These are phyloP conservation scores for Aspergillus aculeatinus DNA, from an alignment of 2,329 filamentous ascomycete species.

Conservation along the genomic window DNA sequence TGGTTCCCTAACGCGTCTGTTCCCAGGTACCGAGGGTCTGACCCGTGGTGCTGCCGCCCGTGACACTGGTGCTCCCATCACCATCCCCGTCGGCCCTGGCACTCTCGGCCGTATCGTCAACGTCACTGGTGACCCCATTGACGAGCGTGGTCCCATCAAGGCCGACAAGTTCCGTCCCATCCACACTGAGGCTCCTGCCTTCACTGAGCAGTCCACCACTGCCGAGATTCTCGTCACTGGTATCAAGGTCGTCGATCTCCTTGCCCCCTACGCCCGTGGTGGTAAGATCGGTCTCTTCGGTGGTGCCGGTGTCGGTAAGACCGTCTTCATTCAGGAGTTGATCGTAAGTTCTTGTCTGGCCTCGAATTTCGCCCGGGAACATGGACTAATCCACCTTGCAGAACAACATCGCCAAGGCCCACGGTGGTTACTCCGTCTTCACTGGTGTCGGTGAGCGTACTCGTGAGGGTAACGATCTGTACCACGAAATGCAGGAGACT, in stretches of 20 bases:
- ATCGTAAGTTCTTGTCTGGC: constrained; percentile 62
- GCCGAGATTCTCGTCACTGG: constrained; percentile 97
- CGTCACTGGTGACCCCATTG: constrained; percentile 99
- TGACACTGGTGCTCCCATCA: constrained; percentile 94
- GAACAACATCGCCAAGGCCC: constrained; percentile 99
- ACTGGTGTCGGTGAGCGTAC: constrained; percentile 99
- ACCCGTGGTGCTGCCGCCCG: constrained; percentile 81
- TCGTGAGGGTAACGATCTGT: constrained; percentile 99
- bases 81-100: constrained; percentile 87
- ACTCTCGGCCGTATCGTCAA: constrained; percentile 99
- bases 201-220: constrained; percentile 92
- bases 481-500: constrained; percentile 99
- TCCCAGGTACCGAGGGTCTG: constrained; percentile 94
- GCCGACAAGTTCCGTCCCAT: constrained; percentile 82
- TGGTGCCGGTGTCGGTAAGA: constrained; percentile 99
- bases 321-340: constrained; percentile 99
- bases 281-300: constrained; percentile 99
- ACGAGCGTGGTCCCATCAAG: constrained; percentile 99
- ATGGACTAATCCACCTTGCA: constrained; percentile 29
- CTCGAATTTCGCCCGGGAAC: neutral
- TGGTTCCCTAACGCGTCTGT: constrained; percentile 19
- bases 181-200: constrained; percentile 88
- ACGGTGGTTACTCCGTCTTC: constrained; percentile 99
- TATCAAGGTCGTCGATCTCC: constrained; percentile 99
- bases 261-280: constrained; percentile 99